Conservation (phyloP, 345 rosid genomes). For the Murraya koenigii region DNA sequence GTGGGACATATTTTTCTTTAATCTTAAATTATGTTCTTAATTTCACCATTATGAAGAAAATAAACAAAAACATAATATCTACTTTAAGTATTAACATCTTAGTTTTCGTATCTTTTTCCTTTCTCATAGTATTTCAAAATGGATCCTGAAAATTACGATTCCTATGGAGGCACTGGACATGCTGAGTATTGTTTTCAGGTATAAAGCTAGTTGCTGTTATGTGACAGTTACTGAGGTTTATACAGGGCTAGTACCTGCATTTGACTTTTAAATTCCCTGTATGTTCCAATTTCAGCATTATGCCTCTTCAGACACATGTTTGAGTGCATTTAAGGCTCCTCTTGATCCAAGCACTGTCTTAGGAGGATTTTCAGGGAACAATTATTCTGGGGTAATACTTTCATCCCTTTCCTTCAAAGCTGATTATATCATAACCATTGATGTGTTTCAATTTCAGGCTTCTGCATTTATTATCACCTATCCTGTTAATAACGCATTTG, state of each 20-base stretch:
- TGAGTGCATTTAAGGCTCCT: slow-evolving; percentile 94
- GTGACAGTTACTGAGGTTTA: background rate
- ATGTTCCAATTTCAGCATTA: slow-evolving; percentile 61
- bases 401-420: slow-evolving; percentile 16
- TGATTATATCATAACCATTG: slow-evolving; percentile 3
- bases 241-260: background rate
- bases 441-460: slow-evolving; percentile 60
- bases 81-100: slow-evolving; percentile 15
- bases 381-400: slow-evolving; percentile 77
- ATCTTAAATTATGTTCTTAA: slow-evolving; percentile 1
- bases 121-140: slow-evolving; percentile 75
- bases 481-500: slow-evolving; percentile 83
- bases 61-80: background rate
- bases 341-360: slow-evolving; percentile 93
- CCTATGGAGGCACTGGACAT: slow-evolving; percentile 76
- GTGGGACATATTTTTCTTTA: background rate
- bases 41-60: background rate
- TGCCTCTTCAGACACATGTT: slow-evolving; percentile 75
- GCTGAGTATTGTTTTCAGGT: slow-evolving; percentile 95
- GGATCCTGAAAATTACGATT: slow-evolving; percentile 66
- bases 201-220: slow-evolving; percentile 15
- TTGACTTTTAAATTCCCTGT: slow-evolving; percentile 9
- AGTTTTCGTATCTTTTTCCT: slow-evolving; percentile 8
- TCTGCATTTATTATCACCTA: slow-evolving; percentile 86
- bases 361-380: slow-evolving; percentile 90